Conservation (phyloP, 164 flowering plant species). For the Dillenia turbinata region DNA sequence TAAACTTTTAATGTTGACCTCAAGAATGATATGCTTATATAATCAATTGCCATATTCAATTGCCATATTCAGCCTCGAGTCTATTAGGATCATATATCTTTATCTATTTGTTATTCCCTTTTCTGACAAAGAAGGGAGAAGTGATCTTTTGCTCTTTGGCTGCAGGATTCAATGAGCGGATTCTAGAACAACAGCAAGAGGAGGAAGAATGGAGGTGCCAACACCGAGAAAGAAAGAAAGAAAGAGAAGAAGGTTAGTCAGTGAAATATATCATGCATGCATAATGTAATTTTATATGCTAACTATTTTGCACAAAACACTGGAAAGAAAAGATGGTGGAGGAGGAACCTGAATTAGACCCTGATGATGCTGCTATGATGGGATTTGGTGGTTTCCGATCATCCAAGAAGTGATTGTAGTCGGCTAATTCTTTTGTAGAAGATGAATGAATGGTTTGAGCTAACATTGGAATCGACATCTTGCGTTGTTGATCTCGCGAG, state of each 20-base stretch:
- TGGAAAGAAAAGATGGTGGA: conserved; percentile 79
- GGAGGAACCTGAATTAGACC: conserved; percentile 67
- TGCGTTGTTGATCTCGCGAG: too few species aligned
- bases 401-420: conserved; percentile 52
- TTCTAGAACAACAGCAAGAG: conserved; percentile 83
- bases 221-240: conserved; percentile 81
- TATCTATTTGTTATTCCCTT: background rate
- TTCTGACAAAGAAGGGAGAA: background rate
- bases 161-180: conserved; percentile 87
- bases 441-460: too few species aligned
- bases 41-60: too few species aligned
- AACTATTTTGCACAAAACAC: background rate
- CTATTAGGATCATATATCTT: background rate
- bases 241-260: conserved; percentile 89
- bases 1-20: background rate
- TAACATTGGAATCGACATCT: too few species aligned
- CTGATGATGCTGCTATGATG: conserved; percentile 96
- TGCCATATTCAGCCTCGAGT: too few species aligned
- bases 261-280: background rate
- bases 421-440: background rate
- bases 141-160: background rate
- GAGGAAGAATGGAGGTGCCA: conserved; percentile 89
- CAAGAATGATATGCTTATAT: too few species aligned
- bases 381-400: conserved; percentile 91
- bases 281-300: background rate